Conservation (phyloP, 441 rosid genomes). For the Gossypium schwendimanii region DNA sequence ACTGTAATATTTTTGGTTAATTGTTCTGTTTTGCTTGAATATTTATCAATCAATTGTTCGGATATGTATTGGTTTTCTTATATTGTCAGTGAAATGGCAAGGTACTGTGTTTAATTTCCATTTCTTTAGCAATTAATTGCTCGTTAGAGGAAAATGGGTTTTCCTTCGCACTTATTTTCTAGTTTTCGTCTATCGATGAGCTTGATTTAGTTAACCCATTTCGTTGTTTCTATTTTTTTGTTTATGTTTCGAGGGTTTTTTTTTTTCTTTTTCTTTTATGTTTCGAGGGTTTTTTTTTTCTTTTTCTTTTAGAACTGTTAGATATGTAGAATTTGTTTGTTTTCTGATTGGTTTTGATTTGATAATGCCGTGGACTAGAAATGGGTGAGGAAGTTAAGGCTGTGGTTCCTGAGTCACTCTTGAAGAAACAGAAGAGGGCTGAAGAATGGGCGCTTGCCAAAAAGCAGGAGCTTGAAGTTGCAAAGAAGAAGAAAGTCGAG, state of each 20-base stretch:
- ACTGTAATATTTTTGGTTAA: background rate
- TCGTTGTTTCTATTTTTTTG: background rate
- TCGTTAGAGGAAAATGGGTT: background rate
- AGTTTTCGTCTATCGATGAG: background rate
- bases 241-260: too few species aligned
- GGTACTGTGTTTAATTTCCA: background rate
- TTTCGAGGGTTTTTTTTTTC: too few species aligned
- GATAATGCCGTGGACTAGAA: background rate
- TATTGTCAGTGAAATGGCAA: background rate
- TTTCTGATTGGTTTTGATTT: background rate
- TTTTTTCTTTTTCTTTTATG: too few species aligned
- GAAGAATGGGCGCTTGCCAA: conserved; percentile 60
- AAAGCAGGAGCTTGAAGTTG: conserved; percentile 32
- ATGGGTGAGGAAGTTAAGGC: conserved; percentile 23
- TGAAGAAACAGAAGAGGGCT: conserved; percentile 69
- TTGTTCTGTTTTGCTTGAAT: background rate
- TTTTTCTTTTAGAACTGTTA: background rate
- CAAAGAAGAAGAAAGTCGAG: conserved; percentile 41
- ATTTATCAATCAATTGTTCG: background rate
- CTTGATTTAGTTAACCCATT: background rate
- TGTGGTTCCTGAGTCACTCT: conserved; percentile 54
- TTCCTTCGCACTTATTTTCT: background rate
- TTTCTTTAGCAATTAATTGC: background rate
- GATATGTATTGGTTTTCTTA: background rate
- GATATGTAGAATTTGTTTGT: background rate